Percentiles rank a stretch among this genome's conserved stretches.
phyloP scores from a whole-genome alignment of 805 yeast species.

The Saccharomycodes ludwigii region DNA sequence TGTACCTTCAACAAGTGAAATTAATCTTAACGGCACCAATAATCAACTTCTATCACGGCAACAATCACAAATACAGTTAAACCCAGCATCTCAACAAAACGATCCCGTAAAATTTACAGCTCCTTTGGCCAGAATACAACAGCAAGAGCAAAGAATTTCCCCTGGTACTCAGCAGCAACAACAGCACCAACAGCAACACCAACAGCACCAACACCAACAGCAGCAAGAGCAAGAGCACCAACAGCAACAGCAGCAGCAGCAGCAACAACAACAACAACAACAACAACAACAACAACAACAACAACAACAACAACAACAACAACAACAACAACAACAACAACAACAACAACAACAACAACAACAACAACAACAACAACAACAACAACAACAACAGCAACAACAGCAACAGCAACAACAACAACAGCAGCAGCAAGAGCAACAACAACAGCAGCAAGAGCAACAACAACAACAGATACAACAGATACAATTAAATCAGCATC shows the following conservation, averaged over 20 bases:
- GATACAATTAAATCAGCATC: constrained; percentile 3
- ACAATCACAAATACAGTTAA: no score
- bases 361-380: constrained; percentile 10
- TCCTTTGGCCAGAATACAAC: constrained; percentile 1
- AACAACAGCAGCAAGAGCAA: constrained; percentile 1
- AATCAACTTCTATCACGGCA: no score
- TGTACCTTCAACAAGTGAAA: no score
- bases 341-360: constrained; percentile 8
- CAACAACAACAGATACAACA: constrained; percentile 9
- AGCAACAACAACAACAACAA: constrained; percentile 2
- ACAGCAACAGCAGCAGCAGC: constrained; percentile 4
- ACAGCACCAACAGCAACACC: no score
- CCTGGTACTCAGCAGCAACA: no score
- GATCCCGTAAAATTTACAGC: no score
- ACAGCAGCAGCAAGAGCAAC: constrained; percentile 4
- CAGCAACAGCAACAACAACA: constrained; percentile 1
- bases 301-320: constrained; percentile 7
- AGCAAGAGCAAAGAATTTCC: constrained; percentile 2
- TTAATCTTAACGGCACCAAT: no score
- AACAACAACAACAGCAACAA: constrained; percentile 3
- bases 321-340: constrained; percentile 7
- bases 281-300: constrained; percentile 3
- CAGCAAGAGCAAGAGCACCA: constrained; percentile 1
- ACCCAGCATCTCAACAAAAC: no score
- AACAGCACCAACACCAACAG: no score